Conservation (phyloP, 2,329 filamentous ascomycete genomes). For the Fusarium chlamydosporum region DNA sequence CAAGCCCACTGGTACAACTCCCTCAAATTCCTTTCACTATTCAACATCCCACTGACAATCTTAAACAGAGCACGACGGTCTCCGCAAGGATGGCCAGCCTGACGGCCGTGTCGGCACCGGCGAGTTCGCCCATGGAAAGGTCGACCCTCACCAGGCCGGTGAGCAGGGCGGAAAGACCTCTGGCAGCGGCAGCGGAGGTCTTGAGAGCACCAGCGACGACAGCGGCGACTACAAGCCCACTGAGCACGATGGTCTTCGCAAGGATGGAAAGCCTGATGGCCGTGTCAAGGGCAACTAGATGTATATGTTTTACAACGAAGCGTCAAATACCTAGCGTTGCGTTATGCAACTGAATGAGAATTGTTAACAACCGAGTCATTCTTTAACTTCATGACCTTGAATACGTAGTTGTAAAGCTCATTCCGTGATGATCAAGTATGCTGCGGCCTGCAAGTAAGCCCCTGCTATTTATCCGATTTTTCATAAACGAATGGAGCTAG, state of each 20-base stretch:
- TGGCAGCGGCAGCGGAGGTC: conserved; percentile 6
- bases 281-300: conserved; percentile 35
- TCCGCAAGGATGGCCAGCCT: conserved; percentile 45
- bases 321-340: background rate
- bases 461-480: too few relatives aligned
- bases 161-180: conserved; percentile 40
- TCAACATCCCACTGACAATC: background rate
- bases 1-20: conserved; percentile 33
- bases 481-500: too few relatives aligned
- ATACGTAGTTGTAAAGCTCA: too few relatives aligned
- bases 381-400: too few relatives aligned
- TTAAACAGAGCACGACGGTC: conserved; percentile 42
- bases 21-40: accelerated
- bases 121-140: conserved; percentile 47
- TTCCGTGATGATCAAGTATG: too few relatives aligned
- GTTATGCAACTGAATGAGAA: conserved; percentile 1
- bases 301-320: background rate
- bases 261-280: conserved; percentile 33
- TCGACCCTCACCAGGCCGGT: conserved; percentile 42
- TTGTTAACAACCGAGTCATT: background rate
- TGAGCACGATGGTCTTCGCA: conserved; percentile 33
- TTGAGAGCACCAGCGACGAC: conserved; percentile 15
- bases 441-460: too few relatives aligned
- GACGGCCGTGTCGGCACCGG: conserved; percentile 44
- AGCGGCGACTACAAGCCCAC: conserved; percentile 37